A percentile compares a stretch with the other conserved stretches of the same genome.
Conservation (phyloP, 495 filamentous ascomycete genomes). For the Penicillium salamii region DNA sequence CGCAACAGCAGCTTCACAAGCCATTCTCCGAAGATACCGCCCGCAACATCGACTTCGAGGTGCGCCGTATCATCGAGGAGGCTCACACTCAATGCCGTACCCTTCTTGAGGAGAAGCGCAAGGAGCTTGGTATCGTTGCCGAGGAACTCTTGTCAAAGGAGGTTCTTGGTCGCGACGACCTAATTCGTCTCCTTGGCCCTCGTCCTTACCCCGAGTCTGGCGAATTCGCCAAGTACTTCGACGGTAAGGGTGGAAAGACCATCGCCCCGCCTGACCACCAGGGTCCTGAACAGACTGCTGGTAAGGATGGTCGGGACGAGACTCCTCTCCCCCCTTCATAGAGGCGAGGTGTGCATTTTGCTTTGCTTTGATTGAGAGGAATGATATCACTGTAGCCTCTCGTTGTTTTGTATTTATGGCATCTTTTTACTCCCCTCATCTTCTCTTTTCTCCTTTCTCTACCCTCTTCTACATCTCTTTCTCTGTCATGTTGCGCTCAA, state of each 20-base stretch:
- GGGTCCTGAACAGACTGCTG: conserved; percentile 25
- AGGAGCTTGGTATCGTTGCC: conserved; percentile 81
- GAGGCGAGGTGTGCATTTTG: conserved; percentile 14
- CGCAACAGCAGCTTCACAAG: conserved; percentile 77
- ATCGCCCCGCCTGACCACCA: conserved; percentile 56
- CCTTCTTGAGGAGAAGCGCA: conserved; percentile 79
- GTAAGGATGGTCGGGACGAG: conserved; percentile 45
- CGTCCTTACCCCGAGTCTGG: conserved; percentile 77
- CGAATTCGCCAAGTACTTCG: conserved; percentile 94
- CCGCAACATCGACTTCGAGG: conserved; percentile 84
- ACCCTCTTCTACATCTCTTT: conserved; percentile 11
- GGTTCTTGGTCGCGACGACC: conserved; percentile 83
- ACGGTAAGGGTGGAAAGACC: conserved; percentile 42
- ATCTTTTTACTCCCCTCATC: conserved; percentile 24
- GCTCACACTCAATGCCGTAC: conserved; percentile 88
- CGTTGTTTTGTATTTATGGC: conserved; percentile 38
- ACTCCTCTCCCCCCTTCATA: conserved; percentile 42
- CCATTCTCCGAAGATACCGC: conserved; percentile 95
- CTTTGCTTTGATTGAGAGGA: conserved; percentile 17
- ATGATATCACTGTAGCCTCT: conserved; percentile 31
- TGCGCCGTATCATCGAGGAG: conserved; percentile 82
- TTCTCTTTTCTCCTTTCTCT: conserved; percentile 24
- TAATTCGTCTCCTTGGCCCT: conserved; percentile 81
- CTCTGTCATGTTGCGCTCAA: conserved; percentile 10
- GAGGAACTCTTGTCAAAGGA: conserved; percentile 93